Evolutionary conservation across 1,139 yeast species (phyloP).

Genomic region (Yamadazyma epiphylla): DNA sequence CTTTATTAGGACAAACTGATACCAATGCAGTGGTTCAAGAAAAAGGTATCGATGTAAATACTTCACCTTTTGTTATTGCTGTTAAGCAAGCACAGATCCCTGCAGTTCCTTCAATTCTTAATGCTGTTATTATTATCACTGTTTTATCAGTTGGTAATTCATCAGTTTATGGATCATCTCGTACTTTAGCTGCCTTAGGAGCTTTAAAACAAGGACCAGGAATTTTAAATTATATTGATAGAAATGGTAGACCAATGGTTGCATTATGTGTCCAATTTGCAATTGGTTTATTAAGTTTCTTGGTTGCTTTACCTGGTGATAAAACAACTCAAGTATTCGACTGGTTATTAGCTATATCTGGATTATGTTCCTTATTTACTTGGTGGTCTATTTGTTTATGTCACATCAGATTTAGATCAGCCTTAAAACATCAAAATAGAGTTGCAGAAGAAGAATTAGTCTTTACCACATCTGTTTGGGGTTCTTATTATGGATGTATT

Average conservation of each 20-base stretch:
- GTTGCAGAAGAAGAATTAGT: slow-evolving; percentile 28
- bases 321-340: slow-evolving; percentile 26
- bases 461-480: slow-evolving; percentile 20
- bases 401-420: slow-evolving; percentile 29
- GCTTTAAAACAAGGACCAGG: slow-evolving; percentile 32
- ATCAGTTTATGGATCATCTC: slow-evolving; percentile 33
- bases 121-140: slow-evolving; percentile 29
- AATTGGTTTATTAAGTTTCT: slow-evolving; percentile 28
- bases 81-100: slow-evolving; percentile 27
- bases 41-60: slow-evolving; percentile 29
- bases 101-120: slow-evolving; percentile 31
- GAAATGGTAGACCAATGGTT: slow-evolving; percentile 33
- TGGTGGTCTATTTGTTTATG: slow-evolving; percentile 34
- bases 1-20: slow-evolving; percentile 13
- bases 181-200: slow-evolving; percentile 33
- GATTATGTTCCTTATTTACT: slow-evolving; percentile 37
- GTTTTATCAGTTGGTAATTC: slow-evolving; percentile 34
- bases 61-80: slow-evolving; percentile 42
- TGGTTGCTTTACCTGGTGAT: slow-evolving; percentile 28
- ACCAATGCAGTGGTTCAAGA: slow-evolving; percentile 13
- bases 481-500: slow-evolving; percentile 30
- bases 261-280: slow-evolving; percentile 41
- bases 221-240: slow-evolving; percentile 27
- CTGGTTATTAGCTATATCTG: slow-evolving; percentile 40
- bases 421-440: slow-evolving; percentile 23